Base-by-base conservation (phyloP, 2,329 filamentous ascomycete species). In the Xylogone sp. region DNA sequence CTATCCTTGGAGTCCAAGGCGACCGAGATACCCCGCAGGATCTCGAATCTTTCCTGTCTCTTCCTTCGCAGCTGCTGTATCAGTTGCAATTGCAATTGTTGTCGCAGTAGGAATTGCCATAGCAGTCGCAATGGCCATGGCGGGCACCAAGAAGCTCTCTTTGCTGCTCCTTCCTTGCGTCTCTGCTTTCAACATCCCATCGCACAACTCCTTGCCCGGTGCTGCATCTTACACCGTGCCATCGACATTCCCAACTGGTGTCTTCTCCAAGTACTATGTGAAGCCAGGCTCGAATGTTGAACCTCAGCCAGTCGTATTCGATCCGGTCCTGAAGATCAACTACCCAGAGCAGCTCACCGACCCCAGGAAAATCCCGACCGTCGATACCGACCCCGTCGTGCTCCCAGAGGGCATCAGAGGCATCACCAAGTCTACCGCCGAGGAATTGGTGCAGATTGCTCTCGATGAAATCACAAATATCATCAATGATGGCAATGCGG, bases 321-420 rank as follows among this genome's bases (percentile, higher is more conserved):
- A 83, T 62, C 75, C 77, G 0, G 66, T 82, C 22, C 62, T 81
- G 45, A 77, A 82, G 55, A 69, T 74, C 54, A 81, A 76, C 2
- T 83, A 72, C 51, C 77, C 77, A 1, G 65, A 72, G 27, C 78
- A 81, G 54, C 62, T 83, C 47, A 83, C 80, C 0, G 70, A 79
- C 59, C 79, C 79, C 1, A 66, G 73, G 24, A 75, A 69, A 1
- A 75, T 83, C 34, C 78, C 79, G 7, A 66, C 68, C 1, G 60
- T 70, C 12, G 73, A 75, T 51, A 56, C 65, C 6, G 79, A 83
- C 59, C 76, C 77, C 1, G 62, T 79, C 7, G 71, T 73, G 54
- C 81, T 72, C 48, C 80, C 79, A 3, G 54, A 64, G 7, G 70
- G 76, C 1, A 64, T 71, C 29, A 71, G 66, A n/a, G 74, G 76